Base-by-base conservation (phyloP, 805 yeast genomes). In the Candida bentonensis region DNA sequence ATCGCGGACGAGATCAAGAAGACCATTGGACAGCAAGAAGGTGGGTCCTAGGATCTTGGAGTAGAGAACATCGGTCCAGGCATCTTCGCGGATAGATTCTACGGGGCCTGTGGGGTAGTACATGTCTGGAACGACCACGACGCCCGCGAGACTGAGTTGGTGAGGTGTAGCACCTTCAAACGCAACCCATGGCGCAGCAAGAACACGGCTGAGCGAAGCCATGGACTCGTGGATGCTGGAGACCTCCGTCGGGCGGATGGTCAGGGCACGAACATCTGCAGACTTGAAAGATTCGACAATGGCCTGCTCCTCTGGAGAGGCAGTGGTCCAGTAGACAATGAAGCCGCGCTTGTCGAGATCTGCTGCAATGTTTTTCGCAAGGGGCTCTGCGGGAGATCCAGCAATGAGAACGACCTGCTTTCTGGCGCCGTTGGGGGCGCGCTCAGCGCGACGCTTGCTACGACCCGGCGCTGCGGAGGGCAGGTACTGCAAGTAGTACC, bases 301-400 rank as follows among this genome's bases (percentile, higher is more conserved):
- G 1, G 65, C 60, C 48, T 79, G 85, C 49, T 67, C 69, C 23
- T 78, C 84, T 47, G 71, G 74, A 4, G 66, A 58, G n/a, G 73
- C 58, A n/a, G 78, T 74, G 0, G 94, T 78, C 49, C 85, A 68
- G 57, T 80, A 85, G 2, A 86, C 87, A 25, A 86, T 79, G 56
- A 82, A 84, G 1, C 95, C 94, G 44, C 94, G 66, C 40, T 72
- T 71, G 50, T 83, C 87, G 49, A 85, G 69, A 57, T 85, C 95
- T 46, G 73, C 68, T 1, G 87, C 83, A 23, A 85, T 63, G 43
- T 78, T 67, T 46, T 83, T 69, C 1, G 85, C 76, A 45, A 83
- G 63, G 1, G 86, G 85, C 49, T 82, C 89, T 2, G 75, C 68
- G 2, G 88, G 87, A 1, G 86, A 78, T 1, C 94, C 94, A 3